Percentiles rank a stretch among this genome's conserved stretches.
Conservation (phyloP, 352 stramenopile species). For the Globisporangium canariense region DNA sequence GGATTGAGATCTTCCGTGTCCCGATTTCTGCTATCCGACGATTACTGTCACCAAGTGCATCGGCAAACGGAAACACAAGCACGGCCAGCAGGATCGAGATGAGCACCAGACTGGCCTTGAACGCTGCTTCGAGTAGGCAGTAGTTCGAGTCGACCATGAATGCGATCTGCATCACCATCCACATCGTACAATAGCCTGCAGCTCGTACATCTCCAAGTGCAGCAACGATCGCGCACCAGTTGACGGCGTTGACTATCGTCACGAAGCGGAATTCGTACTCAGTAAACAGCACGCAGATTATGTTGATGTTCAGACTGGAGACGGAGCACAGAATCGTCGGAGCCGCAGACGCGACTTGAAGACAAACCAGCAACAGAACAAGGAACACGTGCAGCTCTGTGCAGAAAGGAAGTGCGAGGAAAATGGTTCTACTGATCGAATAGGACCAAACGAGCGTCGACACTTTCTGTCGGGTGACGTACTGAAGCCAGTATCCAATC, state of each 20-base stretch:
- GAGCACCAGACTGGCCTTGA: background rate
- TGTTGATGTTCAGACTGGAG: constrained; percentile 21
- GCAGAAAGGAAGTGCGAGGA: constrained; percentile 18
- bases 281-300: constrained; percentile 6
- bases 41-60: constrained; percentile 12
- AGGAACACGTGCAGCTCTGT: background rate
- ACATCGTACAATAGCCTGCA: constrained; percentile 21
- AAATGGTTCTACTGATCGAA: constrained; percentile 13
- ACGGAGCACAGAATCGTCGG: constrained; percentile 19
- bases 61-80: constrained; percentile 14
- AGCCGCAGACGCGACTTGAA: constrained; percentile 14
- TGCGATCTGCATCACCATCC: constrained; percentile 22
- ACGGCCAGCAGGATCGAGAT: background rate
- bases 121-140: constrained; percentile 7
- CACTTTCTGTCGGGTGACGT: constrained; percentile 3
- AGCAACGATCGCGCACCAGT: constrained; percentile 21
- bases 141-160: constrained; percentile 25
- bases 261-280: constrained; percentile 27
- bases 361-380: background rate
- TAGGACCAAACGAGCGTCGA: constrained; percentile 4
- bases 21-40: constrained; percentile 14
- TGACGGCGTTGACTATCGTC: constrained; percentile 23
- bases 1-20: constrained; percentile 11
- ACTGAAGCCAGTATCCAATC: constrained; percentile 2
- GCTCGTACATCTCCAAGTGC: constrained; percentile 20